A percentile compares a stretch with the other conserved stretches of the same genome.
phyloP scores from a whole-genome alignment of 2,329 filamentous ascomycete genomes.

The Pestalotiopsis sp. region DNA sequence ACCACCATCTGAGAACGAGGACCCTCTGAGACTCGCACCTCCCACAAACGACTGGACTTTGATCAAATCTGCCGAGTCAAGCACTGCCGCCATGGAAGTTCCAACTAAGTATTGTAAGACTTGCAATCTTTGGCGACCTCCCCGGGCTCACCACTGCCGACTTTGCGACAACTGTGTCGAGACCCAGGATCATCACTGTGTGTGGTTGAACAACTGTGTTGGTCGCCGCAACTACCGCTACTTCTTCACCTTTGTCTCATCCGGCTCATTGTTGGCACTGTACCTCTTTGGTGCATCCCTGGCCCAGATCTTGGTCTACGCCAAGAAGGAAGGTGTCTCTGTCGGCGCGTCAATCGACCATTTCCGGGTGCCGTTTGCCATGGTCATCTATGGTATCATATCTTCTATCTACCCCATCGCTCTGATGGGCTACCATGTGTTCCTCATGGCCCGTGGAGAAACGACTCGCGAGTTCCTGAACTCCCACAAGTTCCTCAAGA shows the following conservation, averaged over 20 bases:
- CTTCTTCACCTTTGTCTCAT: conserved; percentile 89
- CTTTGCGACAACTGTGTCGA: conserved; percentile 97
- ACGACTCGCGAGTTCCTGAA: conserved; percentile 96
- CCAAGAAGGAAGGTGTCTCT: conserved; percentile 60
- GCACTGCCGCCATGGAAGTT: conserved; percentile 91
- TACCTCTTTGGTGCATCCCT: conserved; percentile 79
- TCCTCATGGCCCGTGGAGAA: conserved; percentile 87
- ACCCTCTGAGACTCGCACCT: conserved; percentile 80
- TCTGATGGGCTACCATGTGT: conserved; percentile 86
- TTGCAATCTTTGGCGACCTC: conserved; percentile 96
- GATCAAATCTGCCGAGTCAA: conserved; percentile 76
- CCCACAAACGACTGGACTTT: conserved; percentile 93
- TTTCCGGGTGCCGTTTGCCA: conserved; percentile 81
- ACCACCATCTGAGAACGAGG: conserved; percentile 72
- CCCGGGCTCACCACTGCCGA: conserved; percentile 93
- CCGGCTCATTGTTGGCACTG: conserved; percentile 74
- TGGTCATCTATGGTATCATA: conserved; percentile 82
- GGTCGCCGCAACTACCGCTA: conserved; percentile 97
- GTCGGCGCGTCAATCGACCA: conserved; percentile 71
- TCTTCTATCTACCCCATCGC: conserved; percentile 80
- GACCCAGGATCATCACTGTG: conserved; percentile 96
- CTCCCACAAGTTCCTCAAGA: conserved; percentile 91
- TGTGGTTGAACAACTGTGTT: conserved; percentile 91
- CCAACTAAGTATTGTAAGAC: conserved; percentile 98
- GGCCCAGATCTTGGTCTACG: conserved; percentile 79